These are phyloP conservation scores for Globisporangium spinosum DNA, from an alignment of 352 stramenopile species.

Conservation along the genomic window DNA sequence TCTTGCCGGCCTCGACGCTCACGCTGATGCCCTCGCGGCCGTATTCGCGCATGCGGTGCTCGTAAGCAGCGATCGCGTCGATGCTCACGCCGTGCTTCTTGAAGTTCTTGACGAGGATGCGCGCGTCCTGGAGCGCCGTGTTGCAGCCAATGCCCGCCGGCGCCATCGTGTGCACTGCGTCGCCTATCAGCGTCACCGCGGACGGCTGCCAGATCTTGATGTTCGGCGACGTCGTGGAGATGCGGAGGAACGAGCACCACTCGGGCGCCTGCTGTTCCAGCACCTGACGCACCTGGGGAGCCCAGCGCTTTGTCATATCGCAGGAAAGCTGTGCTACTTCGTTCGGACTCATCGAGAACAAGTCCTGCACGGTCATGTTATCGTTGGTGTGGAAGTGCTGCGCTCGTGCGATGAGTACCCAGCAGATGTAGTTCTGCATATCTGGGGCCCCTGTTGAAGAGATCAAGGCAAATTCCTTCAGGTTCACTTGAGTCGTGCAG, in stretches of 20 bases:
- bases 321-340: constrained; percentile 44
- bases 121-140: constrained; percentile 48
- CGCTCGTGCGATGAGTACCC: constrained; percentile 48
- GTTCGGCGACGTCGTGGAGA: constrained; percentile 57
- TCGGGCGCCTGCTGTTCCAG: constrained; percentile 40
- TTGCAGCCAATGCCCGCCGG: constrained; percentile 55
- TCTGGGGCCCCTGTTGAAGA: constrained; percentile 18
- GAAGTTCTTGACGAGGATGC: constrained; percentile 45
- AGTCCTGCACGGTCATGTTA: constrained; percentile 27
- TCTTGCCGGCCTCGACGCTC: constrained; percentile 39
- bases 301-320: constrained; percentile 52
- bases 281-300: constrained; percentile 37
- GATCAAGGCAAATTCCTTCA: constrained; percentile 22
- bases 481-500: constrained; percentile 29
- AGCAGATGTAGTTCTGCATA: constrained; percentile 56
- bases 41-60: constrained; percentile 49
- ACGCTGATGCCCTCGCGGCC: constrained; percentile 35
- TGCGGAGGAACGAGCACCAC: constrained; percentile 54
- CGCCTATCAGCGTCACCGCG: constrained; percentile 49
- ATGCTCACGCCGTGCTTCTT: constrained; percentile 36
- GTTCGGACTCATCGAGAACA: constrained; percentile 42
- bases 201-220: constrained; percentile 42
- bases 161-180: constrained; percentile 62
- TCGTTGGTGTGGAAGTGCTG: constrained; percentile 39
- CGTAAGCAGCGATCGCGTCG: constrained; percentile 47